Base-by-base conservation (phyloP, 768 basidiomycete species). In the Kondoa subrosea region DNA sequence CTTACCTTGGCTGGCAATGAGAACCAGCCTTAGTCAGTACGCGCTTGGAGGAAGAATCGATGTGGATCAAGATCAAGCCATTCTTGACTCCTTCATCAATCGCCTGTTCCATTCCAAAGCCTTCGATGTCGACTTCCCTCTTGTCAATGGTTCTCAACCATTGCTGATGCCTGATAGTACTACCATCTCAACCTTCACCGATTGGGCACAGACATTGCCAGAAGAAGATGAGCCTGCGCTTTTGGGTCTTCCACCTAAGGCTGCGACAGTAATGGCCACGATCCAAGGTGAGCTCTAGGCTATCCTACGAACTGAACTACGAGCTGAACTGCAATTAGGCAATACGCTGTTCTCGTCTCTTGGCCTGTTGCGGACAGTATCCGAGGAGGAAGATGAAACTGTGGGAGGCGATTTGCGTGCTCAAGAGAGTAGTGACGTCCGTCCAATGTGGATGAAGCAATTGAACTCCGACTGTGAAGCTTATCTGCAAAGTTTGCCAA, bases 1-100 rank as follows among this genome's bases (percentile, higher is more conserved):
- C 12, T 91, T 99, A 63, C 95, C 95, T 2, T 97, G 95, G 92
- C 85, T 87, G 72, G 93, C 95, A 15, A 79, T 99, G n/a, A 83
- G 91, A 40, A 87, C 87, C 0, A 82, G 97, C 65, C 83, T 99
- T 79, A 96, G 93, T 74, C 89, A 96, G 75, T 63, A 63, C 25
- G 1, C 27, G 32, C 15, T 56, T 21, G 90, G 91, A 69, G 91
- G 93, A 16, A 81, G 92, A 67, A 81, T 95, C 64, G 92, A 96
- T 79, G 91, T 89, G 70, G 89, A 92, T 77, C 91, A 90, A 75
- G 95, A 99, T 75, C 93, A 96, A 75, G 81, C 82, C 71, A 87
- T 95, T 64, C 81, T 99, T 60, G 89, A 96, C 75, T 84, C 90
- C 17, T 97, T 97, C 75, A 91, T 96, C 34, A 89, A 93, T 74